Percentiles rank a stretch among this genome's conserved stretches.
Evolutionary conservation across 2,329 filamentous ascomycete genomes (phyloP).

Genomic region (Colletotrichum plurivorum): DNA sequence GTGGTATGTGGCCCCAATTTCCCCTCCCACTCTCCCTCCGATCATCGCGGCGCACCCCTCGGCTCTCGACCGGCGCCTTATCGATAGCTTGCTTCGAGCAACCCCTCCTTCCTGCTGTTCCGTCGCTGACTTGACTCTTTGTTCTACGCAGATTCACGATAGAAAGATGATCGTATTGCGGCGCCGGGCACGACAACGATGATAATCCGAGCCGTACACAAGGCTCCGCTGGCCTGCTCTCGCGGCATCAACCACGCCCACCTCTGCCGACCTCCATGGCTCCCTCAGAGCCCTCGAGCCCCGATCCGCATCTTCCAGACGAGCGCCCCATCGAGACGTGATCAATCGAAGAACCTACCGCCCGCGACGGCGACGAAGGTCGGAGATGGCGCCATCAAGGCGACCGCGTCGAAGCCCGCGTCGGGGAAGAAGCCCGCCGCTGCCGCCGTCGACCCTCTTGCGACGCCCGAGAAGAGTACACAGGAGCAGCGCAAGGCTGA

Average conservation of each 20-base stretch:
- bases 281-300: constrained; percentile 34
- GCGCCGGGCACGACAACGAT: constrained; percentile 37
- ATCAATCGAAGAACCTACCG: constrained; percentile 7
- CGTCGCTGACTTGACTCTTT: constrained; percentile 14
- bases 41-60: not conserved
- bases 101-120: not conserved
- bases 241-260: constrained; percentile 25
- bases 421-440: constrained; percentile 36
- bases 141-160: constrained; percentile 1
- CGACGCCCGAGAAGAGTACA: constrained; percentile 76
- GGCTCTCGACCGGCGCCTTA: not conserved
- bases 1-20: constrained; percentile 14
- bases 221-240: constrained; percentile 36
- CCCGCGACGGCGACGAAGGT: constrained; percentile 6
- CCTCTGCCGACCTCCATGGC: constrained; percentile 35
- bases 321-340: constrained; percentile 32
- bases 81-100: constrained; percentile 11
- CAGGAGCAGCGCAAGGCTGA: constrained; percentile 96
- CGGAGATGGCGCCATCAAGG: constrained; percentile 3
- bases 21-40: constrained; percentile 3
- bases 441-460: constrained; percentile 65
- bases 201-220: constrained; percentile 39
- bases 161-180: constrained; percentile 38
- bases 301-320: constrained; percentile 41
- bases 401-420: not conserved